phyloP scores from a whole-genome alignment of 768 basidiomycete genomes.

The Crucibulum laeve region DNA sequence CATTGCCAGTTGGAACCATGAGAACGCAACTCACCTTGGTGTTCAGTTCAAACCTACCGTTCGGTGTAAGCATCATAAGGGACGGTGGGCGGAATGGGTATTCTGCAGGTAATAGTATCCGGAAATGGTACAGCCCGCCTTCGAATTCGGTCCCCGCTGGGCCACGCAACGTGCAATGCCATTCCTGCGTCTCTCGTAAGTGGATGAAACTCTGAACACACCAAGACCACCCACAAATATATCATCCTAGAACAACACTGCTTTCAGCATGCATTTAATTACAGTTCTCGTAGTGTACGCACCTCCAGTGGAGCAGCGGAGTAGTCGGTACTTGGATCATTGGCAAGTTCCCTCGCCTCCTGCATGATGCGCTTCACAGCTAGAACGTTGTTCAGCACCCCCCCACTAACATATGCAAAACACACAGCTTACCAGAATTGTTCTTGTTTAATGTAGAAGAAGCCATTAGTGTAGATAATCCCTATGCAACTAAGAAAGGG shows the following conservation, averaged over 20 bases:
- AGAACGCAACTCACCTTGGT: constrained; percentile 64
- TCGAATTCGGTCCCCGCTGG: constrained; percentile 86
- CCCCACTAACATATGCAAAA: not conserved
- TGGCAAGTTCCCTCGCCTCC: constrained; percentile 85
- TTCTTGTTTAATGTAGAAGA: constrained; percentile 72
- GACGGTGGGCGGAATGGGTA: constrained; percentile 97
- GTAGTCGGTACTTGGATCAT: constrained; percentile 85
- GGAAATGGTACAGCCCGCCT: constrained; percentile 94
- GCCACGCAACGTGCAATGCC: constrained; percentile 97
- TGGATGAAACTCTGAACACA: not conserved
- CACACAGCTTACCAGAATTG: constrained; percentile 63
- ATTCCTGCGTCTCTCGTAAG: constrained; percentile 45
- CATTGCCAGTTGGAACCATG: not conserved
- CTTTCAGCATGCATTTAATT: constrained; percentile 1
- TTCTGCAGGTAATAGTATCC: constrained; percentile 85
- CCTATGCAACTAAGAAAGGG: constrained; percentile 4
- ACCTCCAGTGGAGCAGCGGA: constrained; percentile 80
- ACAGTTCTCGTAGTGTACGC: constrained; percentile 9
- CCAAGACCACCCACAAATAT: constrained; percentile 64
- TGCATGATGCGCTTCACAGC: constrained; percentile 98
- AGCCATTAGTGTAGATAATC: constrained; percentile 16
- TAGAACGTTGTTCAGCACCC: constrained; percentile 18
- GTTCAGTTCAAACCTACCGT: constrained; percentile 94
- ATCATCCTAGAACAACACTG: constrained; percentile 55
- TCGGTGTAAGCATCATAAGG: constrained; percentile 93